Conservation (phyloP, 352 stramenopile genomes). For the Phytophthora agathidicida region DNA sequence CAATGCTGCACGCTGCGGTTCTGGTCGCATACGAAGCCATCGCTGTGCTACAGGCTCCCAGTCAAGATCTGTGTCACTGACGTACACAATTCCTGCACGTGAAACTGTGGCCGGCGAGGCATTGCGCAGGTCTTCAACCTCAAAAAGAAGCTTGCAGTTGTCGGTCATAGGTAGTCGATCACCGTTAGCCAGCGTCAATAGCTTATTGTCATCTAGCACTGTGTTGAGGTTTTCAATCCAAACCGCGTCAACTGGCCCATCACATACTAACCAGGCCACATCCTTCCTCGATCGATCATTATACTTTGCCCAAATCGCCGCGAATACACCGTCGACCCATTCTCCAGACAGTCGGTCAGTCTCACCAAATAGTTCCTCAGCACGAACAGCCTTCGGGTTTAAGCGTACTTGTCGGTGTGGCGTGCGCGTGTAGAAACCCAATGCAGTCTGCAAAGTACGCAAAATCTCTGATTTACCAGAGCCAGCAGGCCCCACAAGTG, state of each 20-base stretch:
- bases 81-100: conserved; percentile 92
- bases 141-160: conserved; percentile 92
- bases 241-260: conserved; percentile 92
- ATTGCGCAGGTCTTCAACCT: conserved; percentile 93
- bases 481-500: conserved; percentile 87
- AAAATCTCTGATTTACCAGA: conserved; percentile 83
- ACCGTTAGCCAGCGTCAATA: conserved; percentile 92
- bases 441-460: conserved; percentile 64
- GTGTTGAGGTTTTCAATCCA: conserved; percentile 98
- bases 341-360: conserved; percentile 78
- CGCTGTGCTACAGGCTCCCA: conserved; percentile 74
- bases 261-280: conserved; percentile 92
- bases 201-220: conserved; percentile 95
- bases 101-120: conserved; percentile 93
- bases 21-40: conserved; percentile 60
- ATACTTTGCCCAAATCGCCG: conserved; percentile 86
- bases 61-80: conserved; percentile 80
- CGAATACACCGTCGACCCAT: conserved; percentile 83
- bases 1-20: conserved; percentile 57
- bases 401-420: conserved; percentile 79
- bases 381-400: conserved; percentile 84
- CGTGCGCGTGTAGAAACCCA: conserved; percentile 64
- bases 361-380: conserved; percentile 86
- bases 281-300: conserved; percentile 87
- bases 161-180: conserved; percentile 92